These are phyloP conservation scores for Knufia petricola DNA, from an alignment of 2,329 filamentous ascomycete genomes.

Conservation along the genomic window DNA sequence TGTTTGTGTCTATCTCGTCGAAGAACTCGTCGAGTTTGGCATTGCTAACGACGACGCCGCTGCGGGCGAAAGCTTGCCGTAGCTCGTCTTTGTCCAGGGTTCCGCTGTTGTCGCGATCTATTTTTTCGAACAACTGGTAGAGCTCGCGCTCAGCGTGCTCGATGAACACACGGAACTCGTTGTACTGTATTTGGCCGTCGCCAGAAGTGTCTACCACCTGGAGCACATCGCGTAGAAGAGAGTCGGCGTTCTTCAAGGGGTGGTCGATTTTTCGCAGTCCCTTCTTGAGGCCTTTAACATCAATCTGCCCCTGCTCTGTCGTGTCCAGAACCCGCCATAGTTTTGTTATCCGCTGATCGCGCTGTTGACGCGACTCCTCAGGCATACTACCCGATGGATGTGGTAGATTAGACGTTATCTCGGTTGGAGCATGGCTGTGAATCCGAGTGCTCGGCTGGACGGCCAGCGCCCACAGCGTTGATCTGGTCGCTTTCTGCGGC, in stretches of 20 bases:
- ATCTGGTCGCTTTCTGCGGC: neutral
- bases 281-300: slow-evolving; percentile 73
- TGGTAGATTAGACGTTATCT: slow-evolving; percentile 4
- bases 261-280: slow-evolving; percentile 85
- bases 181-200: slow-evolving; percentile 83
- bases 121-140: slow-evolving; percentile 68
- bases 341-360: slow-evolving; percentile 70
- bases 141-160: slow-evolving; percentile 78
- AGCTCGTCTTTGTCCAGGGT: slow-evolving; percentile 82
- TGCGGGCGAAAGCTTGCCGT: slow-evolving; percentile 62
- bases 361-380: slow-evolving; percentile 65
- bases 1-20: slow-evolving; percentile 76
- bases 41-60: slow-evolving; percentile 68
- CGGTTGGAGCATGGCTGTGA: slow-evolving; percentile 5
- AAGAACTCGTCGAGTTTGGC: slow-evolving; percentile 79
- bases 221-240: slow-evolving; percentile 71
- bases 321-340: slow-evolving; percentile 79
- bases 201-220: slow-evolving; percentile 73
- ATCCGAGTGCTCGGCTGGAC: slow-evolving; percentile 1
- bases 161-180: slow-evolving; percentile 86
- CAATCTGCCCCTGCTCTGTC: slow-evolving; percentile 65
- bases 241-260: slow-evolving; percentile 85
- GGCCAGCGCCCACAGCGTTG: neutral
- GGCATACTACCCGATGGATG: slow-evolving; percentile 42
- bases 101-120: slow-evolving; percentile 78